phyloP scores from a whole-genome alignment of 495 filamentous ascomycete species.

The Xylaria curta region DNA sequence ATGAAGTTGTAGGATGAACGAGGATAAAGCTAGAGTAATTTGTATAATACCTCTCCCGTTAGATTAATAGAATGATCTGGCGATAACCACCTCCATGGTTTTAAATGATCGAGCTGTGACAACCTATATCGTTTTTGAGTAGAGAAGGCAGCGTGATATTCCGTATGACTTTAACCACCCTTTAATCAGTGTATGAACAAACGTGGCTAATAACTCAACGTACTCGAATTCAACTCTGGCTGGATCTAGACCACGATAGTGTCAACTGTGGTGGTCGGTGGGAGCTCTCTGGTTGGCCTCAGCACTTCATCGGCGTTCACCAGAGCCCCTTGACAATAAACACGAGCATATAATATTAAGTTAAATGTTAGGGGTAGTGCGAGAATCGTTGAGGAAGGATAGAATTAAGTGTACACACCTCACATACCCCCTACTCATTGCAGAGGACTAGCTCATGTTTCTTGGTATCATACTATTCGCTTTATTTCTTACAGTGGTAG shows the following conservation, averaged over 20 bases:
- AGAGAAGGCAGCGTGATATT: neutral
- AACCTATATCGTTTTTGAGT: neutral
- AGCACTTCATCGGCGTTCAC: neutral
- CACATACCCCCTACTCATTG: neutral
- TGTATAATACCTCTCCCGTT: neutral
- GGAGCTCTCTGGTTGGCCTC: neutral
- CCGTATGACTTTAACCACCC: neutral
- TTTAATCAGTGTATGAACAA: neutral
- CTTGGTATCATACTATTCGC: neutral
- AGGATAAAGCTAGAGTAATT: neutral
- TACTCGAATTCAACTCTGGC: neutral
- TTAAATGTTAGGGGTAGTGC: neutral
- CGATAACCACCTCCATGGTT: neutral
- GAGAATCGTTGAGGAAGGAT: neutral
- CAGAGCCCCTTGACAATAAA: neutral
- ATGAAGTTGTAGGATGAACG: conserved; percentile 24
- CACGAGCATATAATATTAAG: neutral
- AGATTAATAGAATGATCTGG: neutral
- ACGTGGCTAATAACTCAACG: neutral
- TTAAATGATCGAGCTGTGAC: neutral
- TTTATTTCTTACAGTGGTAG: neutral
- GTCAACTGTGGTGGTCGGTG: neutral
- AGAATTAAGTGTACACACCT: neutral
- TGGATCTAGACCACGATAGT: neutral
- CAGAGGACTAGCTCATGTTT: neutral